phyloP scores from a whole-genome alignment of 2,329 filamentous ascomycete genomes.

The Trichoderma atroviride region DNA sequence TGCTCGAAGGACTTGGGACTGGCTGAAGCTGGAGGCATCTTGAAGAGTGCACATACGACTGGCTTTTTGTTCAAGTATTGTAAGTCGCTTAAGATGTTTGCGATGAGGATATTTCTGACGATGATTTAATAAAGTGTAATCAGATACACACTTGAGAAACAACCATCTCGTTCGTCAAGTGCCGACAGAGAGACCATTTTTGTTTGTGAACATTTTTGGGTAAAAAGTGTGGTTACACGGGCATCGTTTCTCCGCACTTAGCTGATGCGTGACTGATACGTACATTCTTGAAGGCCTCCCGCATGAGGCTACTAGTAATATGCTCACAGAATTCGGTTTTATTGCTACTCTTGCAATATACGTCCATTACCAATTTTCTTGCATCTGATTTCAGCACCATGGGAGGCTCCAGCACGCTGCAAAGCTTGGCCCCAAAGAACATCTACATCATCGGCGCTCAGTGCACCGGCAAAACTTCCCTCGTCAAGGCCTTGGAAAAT shows the following conservation, averaged over 20 bases:
- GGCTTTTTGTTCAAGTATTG: background rate
- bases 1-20: constrained; percentile 4
- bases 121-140: background rate
- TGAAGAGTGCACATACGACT: background rate
- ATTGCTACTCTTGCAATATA: background rate
- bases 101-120: background rate
- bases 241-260: constrained; percentile 14
- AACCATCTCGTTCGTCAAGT: background rate
- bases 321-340: background rate
- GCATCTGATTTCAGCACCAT: background rate
- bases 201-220: background rate
- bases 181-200: background rate
- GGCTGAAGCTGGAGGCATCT: constrained; percentile 12
- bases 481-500: constrained; percentile 40
- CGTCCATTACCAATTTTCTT: background rate
- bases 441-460: constrained; percentile 51
- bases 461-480: constrained; percentile 50
- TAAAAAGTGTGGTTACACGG: background rate
- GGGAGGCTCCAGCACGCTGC: background rate
- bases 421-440: constrained; percentile 6
- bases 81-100: background rate
- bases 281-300: constrained; percentile 9
- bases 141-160: background rate
- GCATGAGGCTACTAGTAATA: background rate
- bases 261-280: background rate